These are phyloP conservation scores for Nepenthes alata DNA, from an alignment of 179 eudicot species.

Conservation along the genomic window DNA sequence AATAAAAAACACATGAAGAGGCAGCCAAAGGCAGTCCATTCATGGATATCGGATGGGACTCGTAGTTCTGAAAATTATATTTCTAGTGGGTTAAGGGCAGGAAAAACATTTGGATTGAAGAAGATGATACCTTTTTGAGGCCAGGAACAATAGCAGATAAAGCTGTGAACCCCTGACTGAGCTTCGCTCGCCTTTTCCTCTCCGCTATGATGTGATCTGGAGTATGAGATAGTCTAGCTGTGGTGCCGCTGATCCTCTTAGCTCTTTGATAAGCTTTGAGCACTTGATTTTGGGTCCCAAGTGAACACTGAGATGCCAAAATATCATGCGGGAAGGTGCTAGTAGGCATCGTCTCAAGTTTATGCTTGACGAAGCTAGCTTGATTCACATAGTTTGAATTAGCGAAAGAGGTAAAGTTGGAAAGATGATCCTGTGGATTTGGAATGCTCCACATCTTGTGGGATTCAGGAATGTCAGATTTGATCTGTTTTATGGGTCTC, in stretches of 20 bases:
- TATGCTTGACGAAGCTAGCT: conserved; percentile 14
- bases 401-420: conserved; percentile 9
- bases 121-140: conserved; percentile 38
- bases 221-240: conserved; percentile 19
- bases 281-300: conserved; percentile 13
- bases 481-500: conserved; percentile 21
- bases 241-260: conserved; percentile 7
- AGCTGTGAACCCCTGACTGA: conserved; percentile 45
- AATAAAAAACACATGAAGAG: too few relatives aligned
- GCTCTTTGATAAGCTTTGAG: conserved; percentile 14
- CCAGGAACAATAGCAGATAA: conserved; percentile 56
- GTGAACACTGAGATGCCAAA: conserved; percentile 8
- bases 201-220: conserved; percentile 53
- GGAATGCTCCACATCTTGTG: conserved; percentile 4
- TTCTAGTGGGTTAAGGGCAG: too few relatives aligned
- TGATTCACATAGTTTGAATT: conserved; percentile 10
- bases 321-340: conserved; percentile 7
- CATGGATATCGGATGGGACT: too few relatives aligned
- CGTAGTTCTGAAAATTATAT: too few relatives aligned
- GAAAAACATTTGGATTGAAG: not conserved
- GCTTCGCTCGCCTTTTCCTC: conserved; percentile 48
- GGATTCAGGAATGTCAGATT: conserved; percentile 5
- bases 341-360: conserved; percentile 17
- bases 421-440: conserved; percentile 10
- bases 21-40: too few relatives aligned